A percentile compares a stretch with the other conserved stretches of the same genome.
Conservation (phyloP, 129 eudicot genomes). For the Mikania micrantha region DNA sequence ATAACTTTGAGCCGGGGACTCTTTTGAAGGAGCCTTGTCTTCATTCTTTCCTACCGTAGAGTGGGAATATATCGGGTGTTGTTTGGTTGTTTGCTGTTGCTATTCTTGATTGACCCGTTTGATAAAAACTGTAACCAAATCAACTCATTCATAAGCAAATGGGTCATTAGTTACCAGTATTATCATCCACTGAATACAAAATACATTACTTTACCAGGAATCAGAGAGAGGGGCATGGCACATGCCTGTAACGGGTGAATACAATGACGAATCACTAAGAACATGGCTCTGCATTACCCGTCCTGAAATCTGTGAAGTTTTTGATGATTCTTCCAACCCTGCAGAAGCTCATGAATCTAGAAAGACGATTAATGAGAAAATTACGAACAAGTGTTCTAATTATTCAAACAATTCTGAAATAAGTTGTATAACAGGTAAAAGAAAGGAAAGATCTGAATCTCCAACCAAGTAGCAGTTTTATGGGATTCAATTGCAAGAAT, state of each 20-base stretch:
- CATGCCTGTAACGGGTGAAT: conserved; percentile 56
- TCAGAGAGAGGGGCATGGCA: conserved; percentile 87
- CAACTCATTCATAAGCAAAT: neutral
- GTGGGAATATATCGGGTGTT: no score
- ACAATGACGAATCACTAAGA: conserved; percentile 45
- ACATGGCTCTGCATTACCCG: conserved; percentile 79
- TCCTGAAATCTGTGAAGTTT: conserved; percentile 23
- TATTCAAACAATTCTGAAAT: neutral
- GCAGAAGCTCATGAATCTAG: conserved; percentile 6
- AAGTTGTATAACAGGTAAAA: conserved; percentile 41
- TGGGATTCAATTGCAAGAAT: neutral
- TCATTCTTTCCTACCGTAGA: no score
- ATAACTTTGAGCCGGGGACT: no score
- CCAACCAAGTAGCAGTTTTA: conserved; percentile 19
- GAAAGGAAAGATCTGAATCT: conserved; percentile 54
- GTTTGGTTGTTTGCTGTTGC: no score
- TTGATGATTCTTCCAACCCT: neutral
- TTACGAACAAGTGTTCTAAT: neutral
- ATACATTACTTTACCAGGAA: conserved; percentile 29
- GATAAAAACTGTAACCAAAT: neutral
- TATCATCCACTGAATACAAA: neutral
- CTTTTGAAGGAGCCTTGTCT: no score
- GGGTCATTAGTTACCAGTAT: neutral
- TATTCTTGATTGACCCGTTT: neutral
- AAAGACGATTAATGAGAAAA: neutral